Evolutionary conservation across 331 rosid genomes (phyloP).

Genomic region (Prunus yedoensis): DNA sequence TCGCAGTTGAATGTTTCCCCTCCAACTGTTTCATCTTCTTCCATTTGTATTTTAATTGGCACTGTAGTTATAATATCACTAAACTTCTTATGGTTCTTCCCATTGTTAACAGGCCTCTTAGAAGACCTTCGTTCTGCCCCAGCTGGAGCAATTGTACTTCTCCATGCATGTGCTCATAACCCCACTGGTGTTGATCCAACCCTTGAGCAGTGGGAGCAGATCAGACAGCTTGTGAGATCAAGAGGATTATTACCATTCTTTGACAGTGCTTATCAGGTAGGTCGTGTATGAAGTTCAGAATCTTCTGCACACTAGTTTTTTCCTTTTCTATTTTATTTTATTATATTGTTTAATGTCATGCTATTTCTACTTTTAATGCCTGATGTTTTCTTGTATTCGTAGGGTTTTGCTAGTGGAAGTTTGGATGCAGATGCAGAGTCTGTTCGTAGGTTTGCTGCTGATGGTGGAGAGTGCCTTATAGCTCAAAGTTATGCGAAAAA

Average conservation of each 20-base stretch:
- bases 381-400: slow-evolving; percentile 11
- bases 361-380: neutral
- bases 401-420: slow-evolving; percentile 99
- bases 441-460: slow-evolving; percentile 88
- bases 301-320: neutral
- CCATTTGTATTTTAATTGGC: neutral
- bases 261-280: slow-evolving; percentile 99
- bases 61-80: neutral
- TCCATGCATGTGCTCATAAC: slow-evolving; percentile 98
- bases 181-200: slow-evolving; percentile 99
- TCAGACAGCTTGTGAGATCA: slow-evolving; percentile 83
- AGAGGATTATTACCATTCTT: slow-evolving; percentile 88
- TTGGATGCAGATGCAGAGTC: slow-evolving; percentile 89
- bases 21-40: neutral
- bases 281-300: neutral
- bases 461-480: slow-evolving; percentile 86
- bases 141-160: slow-evolving; percentile 79
- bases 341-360: neutral
- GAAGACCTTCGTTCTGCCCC: slow-evolving; percentile 97
- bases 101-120: slow-evolving; percentile 61
- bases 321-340: neutral
- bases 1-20: neutral
- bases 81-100: neutral
- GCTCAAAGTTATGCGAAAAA: slow-evolving; percentile 99
- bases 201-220: slow-evolving; percentile 92